phyloP scores from a whole-genome alignment of 1,284 basidiomycete genomes.

The Trametes sp. region DNA sequence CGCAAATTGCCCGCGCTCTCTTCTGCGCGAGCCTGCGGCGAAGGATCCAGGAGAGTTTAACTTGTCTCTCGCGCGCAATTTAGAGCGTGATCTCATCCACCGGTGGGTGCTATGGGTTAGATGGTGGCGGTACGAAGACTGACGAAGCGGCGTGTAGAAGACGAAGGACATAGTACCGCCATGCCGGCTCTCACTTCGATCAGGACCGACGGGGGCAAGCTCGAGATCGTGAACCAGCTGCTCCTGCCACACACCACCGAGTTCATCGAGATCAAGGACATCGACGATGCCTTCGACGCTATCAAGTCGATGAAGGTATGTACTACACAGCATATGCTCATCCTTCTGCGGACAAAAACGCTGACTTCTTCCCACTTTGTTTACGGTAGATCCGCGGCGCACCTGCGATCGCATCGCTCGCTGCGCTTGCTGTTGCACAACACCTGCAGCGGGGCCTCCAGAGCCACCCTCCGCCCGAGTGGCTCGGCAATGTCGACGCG shows the following conservation, averaged over 20 bases:
- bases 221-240: slow-evolving; percentile 89
- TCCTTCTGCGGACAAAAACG: background rate
- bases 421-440: slow-evolving; percentile 79
- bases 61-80: slow-evolving; percentile 5
- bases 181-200: slow-evolving; percentile 63
- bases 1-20: slow-evolving; percentile 23
- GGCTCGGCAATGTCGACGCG: slow-evolving; percentile 54
- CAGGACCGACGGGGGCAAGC: slow-evolving; percentile 64
- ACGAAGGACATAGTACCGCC: background rate
- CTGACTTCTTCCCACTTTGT: background rate
- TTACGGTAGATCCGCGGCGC: slow-evolving; percentile 83
- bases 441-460: slow-evolving; percentile 59
- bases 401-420: slow-evolving; percentile 93
- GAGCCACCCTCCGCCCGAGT: slow-evolving; percentile 53
- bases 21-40: background rate
- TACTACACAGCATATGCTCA: background rate
- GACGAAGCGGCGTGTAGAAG: background rate
- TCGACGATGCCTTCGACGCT: slow-evolving; percentile 87
- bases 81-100: slow-evolving; percentile 12
- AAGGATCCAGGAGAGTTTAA: background rate
- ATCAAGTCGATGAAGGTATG: slow-evolving; percentile 92
- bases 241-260: slow-evolving; percentile 82
- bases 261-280: slow-evolving; percentile 73
- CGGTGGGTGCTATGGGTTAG: background rate
- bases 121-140: slow-evolving; percentile 1